These are phyloP conservation scores for Astragalus membranaceus DNA, from an alignment of 306 rosid genomes.

Conservation along the genomic window DNA sequence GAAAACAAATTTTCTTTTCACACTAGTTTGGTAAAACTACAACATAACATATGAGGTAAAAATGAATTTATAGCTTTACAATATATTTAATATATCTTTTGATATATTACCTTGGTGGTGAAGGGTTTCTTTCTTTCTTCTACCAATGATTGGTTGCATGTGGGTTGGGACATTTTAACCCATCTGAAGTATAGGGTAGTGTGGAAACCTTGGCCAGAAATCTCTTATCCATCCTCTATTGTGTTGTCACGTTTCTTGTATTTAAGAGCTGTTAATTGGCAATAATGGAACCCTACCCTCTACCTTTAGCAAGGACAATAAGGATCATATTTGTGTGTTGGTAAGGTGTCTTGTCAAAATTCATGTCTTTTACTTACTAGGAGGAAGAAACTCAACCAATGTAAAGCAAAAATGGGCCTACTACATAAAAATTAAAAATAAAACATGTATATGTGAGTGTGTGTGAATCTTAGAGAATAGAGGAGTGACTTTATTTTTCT, in stretches of 20 bases:
- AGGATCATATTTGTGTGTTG: background rate
- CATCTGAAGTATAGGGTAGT: background rate
- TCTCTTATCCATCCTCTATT: background rate
- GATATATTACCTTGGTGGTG: background rate
- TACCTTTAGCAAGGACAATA: background rate
- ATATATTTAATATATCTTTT: background rate
- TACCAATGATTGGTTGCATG: background rate
- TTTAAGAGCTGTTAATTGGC: background rate
- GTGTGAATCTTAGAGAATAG: no score
- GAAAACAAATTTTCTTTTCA: no score
- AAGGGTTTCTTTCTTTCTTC: background rate
- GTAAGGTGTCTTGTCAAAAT: background rate
- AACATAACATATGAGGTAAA: background rate
- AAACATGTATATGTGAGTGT: no score
- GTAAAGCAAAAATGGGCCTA: background rate
- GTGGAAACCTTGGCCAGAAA: background rate
- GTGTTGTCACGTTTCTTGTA: background rate
- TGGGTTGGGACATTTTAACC: background rate
- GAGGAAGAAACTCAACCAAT: background rate
- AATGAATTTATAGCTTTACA: background rate
- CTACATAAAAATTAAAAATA: no score
- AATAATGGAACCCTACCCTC: background rate
- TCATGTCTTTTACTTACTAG: background rate
- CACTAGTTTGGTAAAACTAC: no score
- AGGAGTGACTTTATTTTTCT: no score